Base-by-base conservation (phyloP, 116 monocot genomes). In the Posidonia oceanica region DNA sequence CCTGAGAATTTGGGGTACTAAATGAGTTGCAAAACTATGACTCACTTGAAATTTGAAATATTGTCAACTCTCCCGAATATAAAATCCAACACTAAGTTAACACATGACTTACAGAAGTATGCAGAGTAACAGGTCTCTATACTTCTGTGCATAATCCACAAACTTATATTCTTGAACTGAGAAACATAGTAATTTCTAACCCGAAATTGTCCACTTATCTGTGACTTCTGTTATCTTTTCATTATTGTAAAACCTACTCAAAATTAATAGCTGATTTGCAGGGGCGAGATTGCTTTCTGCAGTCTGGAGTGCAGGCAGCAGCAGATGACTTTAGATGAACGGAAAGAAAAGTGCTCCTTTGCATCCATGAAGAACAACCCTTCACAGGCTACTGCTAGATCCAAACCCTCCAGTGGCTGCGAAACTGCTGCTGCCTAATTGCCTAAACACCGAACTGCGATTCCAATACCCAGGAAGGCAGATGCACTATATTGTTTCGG, bases 281-380 rank as follows among this genome's bases (percentile, higher is more conserved):
- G 89, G 77, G 89, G 86, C 11, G 86, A 89, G 36, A 76, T 78
- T 6, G 89, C 86, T 3, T 89, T 83, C 75, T 89, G 89, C 75
- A 89, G 86, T 76, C 20, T 75, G 52, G 89, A 89, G 63, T 89
- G 89, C 63, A 67, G 89, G 76, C 77, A 83, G 74, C 76, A 81
- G 39, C 83, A 77, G 74, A 89, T 89, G 48, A 79, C 75, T 41
- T 55, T 71, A 22, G 89, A 89, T 15, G 89, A 89, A 71, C 51
- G 76, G 48, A 77, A 73, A 14, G 83, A 83, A 18, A 89, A 81
- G 70, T 81, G 74, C 66, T 69, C 76, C 39, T 18, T 75, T 14
- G 59, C 69, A 5, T 84, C 86, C 58, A 77, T 70, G 48, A 78
- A 68, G 39, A 74, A 74, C 4, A 10, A 52, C 40, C 71, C 74